phyloP scores from a whole-genome alignment of 345 rosid species.

The Salix arbutifolia region DNA sequence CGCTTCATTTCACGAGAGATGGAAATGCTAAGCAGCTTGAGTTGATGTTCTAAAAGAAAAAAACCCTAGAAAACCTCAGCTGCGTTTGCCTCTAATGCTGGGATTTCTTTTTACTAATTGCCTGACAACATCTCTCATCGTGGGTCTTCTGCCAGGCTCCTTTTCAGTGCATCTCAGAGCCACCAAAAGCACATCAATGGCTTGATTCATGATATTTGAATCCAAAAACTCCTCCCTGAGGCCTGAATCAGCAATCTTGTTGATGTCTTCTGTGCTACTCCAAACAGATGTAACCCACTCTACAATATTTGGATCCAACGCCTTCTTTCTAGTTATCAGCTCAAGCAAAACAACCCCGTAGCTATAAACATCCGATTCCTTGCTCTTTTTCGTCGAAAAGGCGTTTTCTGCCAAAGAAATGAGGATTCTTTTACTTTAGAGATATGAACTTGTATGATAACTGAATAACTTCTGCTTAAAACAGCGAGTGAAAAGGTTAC shows the following conservation, averaged over 20 bases:
- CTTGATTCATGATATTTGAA: conserved; percentile 48
- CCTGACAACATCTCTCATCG: conserved; percentile 68
- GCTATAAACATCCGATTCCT: conserved; percentile 28
- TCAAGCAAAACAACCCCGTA: conserved; percentile 26
- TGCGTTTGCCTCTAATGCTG: background rate
- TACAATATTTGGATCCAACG: conserved; percentile 34
- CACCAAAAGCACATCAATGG: conserved; percentile 35
- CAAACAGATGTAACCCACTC: conserved; percentile 46
- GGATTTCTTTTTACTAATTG: conserved; percentile 29
- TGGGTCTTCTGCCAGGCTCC: conserved; percentile 55
- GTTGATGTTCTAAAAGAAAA: too few species aligned
- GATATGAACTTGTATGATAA: background rate
- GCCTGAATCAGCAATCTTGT: conserved; percentile 38
- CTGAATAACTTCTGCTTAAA: background rate
- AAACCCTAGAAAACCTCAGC: background rate
- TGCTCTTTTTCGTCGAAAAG: conserved; percentile 42
- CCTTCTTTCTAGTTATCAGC: conserved; percentile 23
- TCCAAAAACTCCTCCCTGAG: conserved; percentile 48
- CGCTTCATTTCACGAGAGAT: too few species aligned
- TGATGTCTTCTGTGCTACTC: conserved; percentile 36
- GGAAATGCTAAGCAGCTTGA: too few species aligned
- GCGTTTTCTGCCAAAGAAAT: conserved; percentile 53
- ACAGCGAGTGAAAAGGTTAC: conserved; percentile 25
- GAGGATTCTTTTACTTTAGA: background rate
- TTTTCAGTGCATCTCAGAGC: conserved; percentile 60